Conservation (phyloP, 2,329 filamentous ascomycete genomes). For the Fusarium clavum region DNA sequence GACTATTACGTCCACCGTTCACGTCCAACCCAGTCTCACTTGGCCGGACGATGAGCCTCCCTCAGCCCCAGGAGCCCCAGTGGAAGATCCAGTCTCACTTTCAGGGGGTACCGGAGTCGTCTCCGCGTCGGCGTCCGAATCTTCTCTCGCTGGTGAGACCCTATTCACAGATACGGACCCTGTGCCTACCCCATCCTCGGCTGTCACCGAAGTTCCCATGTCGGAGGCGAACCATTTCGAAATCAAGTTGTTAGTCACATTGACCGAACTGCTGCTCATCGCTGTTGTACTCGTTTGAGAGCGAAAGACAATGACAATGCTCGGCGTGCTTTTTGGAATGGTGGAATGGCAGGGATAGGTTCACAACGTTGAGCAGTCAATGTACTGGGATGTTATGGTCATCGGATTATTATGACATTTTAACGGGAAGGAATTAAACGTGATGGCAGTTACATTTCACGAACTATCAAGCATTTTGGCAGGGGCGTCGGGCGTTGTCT, state of each 20-base stretch:
- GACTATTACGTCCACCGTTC: not conserved
- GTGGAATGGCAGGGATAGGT: not conserved
- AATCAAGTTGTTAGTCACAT: constrained; percentile 35
- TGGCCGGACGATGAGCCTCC: constrained; percentile 1
- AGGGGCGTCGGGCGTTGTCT: not conserved
- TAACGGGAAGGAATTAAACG: not conserved
- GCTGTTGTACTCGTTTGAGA: constrained; percentile 34
- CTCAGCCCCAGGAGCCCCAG: not conserved
- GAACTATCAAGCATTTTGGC: not conserved
- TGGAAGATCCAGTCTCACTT: constrained; percentile 1
- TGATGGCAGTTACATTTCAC: not conserved
- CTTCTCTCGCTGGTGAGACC: constrained; percentile 9
- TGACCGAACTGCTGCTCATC: constrained; percentile 46
- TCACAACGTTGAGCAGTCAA: rapidly evolving
- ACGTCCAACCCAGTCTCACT: constrained; percentile 2
- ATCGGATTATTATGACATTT: not conserved
- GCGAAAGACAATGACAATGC: not conserved
- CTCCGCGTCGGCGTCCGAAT: not conserved
- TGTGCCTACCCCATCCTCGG: constrained; percentile 33
- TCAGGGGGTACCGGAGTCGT: not conserved
- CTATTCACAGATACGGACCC: constrained; percentile 33
- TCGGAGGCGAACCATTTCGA: constrained; percentile 45
- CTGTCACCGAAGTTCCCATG: constrained; percentile 44
- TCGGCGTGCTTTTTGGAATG: not conserved
- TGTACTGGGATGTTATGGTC: not conserved